Base-by-base conservation (phyloP, 192 early-diverging fungal genomes). In the Linnemannia exigua region DNA sequence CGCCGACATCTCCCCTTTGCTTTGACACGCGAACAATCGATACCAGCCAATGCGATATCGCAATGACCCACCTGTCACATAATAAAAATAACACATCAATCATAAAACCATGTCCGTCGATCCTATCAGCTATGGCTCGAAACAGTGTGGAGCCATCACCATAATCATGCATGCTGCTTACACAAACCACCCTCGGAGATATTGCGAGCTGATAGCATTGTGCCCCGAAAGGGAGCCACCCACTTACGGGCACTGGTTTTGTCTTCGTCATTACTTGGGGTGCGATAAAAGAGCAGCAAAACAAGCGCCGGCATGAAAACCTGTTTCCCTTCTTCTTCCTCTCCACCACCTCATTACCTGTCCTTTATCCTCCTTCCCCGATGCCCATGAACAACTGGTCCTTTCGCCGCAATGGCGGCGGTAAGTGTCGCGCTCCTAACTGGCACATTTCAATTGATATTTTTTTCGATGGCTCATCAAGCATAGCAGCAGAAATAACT, bases 381-480 rank as follows among this genome's bases (percentile, higher is more conserved):
- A 63, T 63, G 28, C 58, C 58, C 14, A 63, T 63, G 28, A 63
- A 63, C 58, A 63, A 63, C 8, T 63, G 58, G 58, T 63, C 58
- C 31, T 63, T 63, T 63, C 58, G 58, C 28, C 58, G 28, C 28
- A 63, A 63, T 63, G 58, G 12, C 14, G 31, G 2, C 31, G 58
- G 8, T 63, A 31, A 63, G 28, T n/a, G 15, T 15, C 41, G 41
- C 9, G 41, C 41, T 44, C 9, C n/a, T n/a, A n/a, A n/a, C n/a
- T n/a, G n/a, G n/a, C n/a, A n/a, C n/a, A n/a, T n/a, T n/a, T n/a
- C n/a, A n/a, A n/a, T n/a, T n/a, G n/a, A n/a, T n/a, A n/a, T n/a
- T n/a, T n/a, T n/a, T n/a, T n/a, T n/a, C n/a, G n/a, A n/a, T n/a
- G n/a, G n/a, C n/a, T n/a, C n/a, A n/a, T 44, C 41, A 44, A 44